Conservation (phyloP, 2,329 filamentous ascomycete genomes). For the Zymoseptoria crescenta region DNA sequence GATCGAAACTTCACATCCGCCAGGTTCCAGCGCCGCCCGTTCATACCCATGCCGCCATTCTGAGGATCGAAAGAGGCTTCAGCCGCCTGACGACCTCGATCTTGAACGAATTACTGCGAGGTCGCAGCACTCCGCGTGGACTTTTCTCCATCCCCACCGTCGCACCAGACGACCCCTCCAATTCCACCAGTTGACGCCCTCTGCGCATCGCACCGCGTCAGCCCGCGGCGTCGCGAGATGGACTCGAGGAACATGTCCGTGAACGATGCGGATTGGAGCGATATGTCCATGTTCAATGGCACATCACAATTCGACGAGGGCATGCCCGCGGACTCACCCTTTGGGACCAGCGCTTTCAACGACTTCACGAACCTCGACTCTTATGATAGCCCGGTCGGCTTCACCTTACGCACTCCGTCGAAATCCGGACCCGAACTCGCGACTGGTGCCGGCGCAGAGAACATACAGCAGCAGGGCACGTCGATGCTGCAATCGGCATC, state of each 20-base stretch:
- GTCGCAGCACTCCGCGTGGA: not conserved
- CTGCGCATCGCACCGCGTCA: not conserved
- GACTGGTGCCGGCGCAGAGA: slow-evolving; percentile 8
- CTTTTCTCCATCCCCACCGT: not conserved
- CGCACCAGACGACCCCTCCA: not conserved
- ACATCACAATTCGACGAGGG: slow-evolving; percentile 18
- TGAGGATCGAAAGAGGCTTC: not conserved
- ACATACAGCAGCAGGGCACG: slow-evolving; percentile 8
- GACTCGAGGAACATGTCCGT: slow-evolving; percentile 9
- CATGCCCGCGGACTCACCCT: slow-evolving; percentile 20
- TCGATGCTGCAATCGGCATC: slow-evolving; percentile 20
- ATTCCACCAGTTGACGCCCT: not conserved
- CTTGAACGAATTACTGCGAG: not conserved
- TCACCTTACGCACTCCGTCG: slow-evolving; percentile 22
- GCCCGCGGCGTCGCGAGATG: slow-evolving; percentile 3
- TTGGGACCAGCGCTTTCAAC: slow-evolving; percentile 18
- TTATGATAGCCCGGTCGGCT: slow-evolving; percentile 18
- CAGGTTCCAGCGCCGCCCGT: not conserved
- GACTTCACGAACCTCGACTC: slow-evolving; percentile 25
- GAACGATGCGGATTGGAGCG: slow-evolving; percentile 14
- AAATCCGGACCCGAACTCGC: slow-evolving; percentile 21
- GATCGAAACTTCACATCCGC: not conserved
- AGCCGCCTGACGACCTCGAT: not conserved
- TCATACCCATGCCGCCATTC: not conserved
- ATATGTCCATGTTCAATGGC: slow-evolving; percentile 16